Evolutionary conservation across 441 rosid genomes (phyloP), one percentile per base, ranked within the genome.

Genomic region (Biscutella auriculata): DNA sequence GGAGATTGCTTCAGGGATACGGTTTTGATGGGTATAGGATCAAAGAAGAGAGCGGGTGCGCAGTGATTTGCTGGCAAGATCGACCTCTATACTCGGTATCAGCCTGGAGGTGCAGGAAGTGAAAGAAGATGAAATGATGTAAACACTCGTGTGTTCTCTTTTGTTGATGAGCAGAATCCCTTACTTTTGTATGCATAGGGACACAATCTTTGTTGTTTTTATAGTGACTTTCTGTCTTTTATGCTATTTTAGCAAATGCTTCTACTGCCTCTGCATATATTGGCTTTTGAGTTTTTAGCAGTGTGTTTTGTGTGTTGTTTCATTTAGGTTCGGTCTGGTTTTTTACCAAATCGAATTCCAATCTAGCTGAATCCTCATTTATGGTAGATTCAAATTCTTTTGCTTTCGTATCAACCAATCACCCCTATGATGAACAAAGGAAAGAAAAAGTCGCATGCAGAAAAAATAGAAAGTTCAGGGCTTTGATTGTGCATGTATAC

Each of bases 1-100:
- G 63, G 60, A 69, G 79, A 36, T 65, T 88, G 65, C 65, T 92
- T 71, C 89, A 83, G 53, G 82, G 77, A 52, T 79, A 74, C 13
- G 86, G 88, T 36, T 84, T 75, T 34, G 91, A 82, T 34, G 94
- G 94, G 19, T 88, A 85, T 69, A 84, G 65, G 63, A 79, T 92
- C 67, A 92, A 81, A 76, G 94, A 88, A 63, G 89, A 84, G 61
- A 81, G 73, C n/a, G 96, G 98, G 17, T 77, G 89, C 50, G 70
- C 82, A 28, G 62, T 75, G 60, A 72, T 92, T 48, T 86, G 91
- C 76, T 88, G 96, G 96, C 88, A 92, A 17, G 82, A 76, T 45
- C 71, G 84, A 64, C 83, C 86, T 13, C 80, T 92, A 44, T 92
- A 76, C 60, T 82, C 96, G 1, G 84, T 84, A 32, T 85, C 98